Base-by-base conservation (phyloP, 1,284 basidiomycete genomes). In the Malassezia sympodialis region DNA sequence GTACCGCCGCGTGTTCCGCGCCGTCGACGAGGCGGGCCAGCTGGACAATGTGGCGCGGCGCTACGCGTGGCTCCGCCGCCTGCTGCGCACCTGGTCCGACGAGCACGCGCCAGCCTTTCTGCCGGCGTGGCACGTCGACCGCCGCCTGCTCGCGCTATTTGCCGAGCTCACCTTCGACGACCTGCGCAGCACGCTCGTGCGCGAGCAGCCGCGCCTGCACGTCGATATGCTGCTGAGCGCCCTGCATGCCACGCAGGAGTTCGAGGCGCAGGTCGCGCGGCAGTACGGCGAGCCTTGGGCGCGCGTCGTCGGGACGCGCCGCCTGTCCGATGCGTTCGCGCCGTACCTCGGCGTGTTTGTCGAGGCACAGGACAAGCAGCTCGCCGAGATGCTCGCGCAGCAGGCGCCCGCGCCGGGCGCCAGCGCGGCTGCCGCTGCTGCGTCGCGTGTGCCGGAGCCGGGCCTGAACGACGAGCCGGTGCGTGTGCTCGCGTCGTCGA, bases 1-100 rank as follows among this genome's bases (percentile, higher is more conserved):
- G 75, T 99, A 99, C 72, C 84, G 91, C 11, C 84, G 91, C 15
- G 93, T 99, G 70, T 99, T 99, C 77, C 83, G 72, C 12, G 66
- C 69, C 2, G 68, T 66, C 3, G 71, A 73, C 51, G 87, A 58
- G 81, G 82, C 94, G 0, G 94, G 93, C 1, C 90, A 96, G 73
- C 80, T 99, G 41, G 94, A 99, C 76, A 99, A 99, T 62, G 82
- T 96, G 5, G 83, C 88, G 0, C 80, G 93, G 15, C 82, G 94
- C 34, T 98, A 90, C 65, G 88, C 91, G 2, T 99, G 91, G 90
- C 96, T 96, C 77, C 80, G 87, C 21, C 81, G 91, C n/a, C 76
- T 93, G n/a, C 77, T 99, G 31, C 83, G 86, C 62, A 83, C 82
- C 7, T 88, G 94, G 73, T 89, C 96, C 63, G 82, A 86, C 17